phyloP scores from a whole-genome alignment of 2,329 filamentous ascomycete species.

The Westerdykella sp. region DNA sequence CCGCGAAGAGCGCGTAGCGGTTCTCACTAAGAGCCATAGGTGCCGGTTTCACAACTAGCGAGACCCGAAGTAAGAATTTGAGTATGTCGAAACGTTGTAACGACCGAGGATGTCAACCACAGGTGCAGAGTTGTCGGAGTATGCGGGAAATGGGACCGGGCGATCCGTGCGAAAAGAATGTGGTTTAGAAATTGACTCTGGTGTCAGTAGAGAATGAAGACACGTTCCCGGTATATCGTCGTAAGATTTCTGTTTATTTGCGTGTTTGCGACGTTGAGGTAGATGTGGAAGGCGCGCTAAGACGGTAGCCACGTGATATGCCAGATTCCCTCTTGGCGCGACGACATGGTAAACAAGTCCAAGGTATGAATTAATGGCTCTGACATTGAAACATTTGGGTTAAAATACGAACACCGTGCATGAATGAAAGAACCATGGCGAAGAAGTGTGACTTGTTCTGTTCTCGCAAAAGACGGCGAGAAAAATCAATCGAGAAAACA shows the following conservation, averaged over 20 bases:
- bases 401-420: too few species aligned
- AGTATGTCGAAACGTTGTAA: too few species aligned
- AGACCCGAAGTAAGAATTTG: too few species aligned
- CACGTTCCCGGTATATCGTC: neutral
- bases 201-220: neutral
- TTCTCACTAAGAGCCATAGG: constrained; percentile 16
- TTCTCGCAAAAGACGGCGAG: too few species aligned
- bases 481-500: too few species aligned
- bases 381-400: too few species aligned
- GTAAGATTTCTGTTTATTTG: too few species aligned
- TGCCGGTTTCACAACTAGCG: neutral
- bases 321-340: too few species aligned
- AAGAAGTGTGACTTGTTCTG: too few species aligned
- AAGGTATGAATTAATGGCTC: neutral
- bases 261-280: neutral
- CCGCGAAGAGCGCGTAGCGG: constrained; percentile 21
- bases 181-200: constrained; percentile 4
- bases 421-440: too few species aligned
- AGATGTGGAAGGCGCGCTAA: constrained; percentile 2
- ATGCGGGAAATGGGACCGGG: neutral
- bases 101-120: too few species aligned
- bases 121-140: neutral
- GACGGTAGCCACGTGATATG: constrained; percentile 5
- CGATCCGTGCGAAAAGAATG: constrained; percentile 6
- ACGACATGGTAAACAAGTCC: neutral